Base-by-base conservation (phyloP, 441 rosid species). In the Rhodomyrtus psidioides region DNA sequence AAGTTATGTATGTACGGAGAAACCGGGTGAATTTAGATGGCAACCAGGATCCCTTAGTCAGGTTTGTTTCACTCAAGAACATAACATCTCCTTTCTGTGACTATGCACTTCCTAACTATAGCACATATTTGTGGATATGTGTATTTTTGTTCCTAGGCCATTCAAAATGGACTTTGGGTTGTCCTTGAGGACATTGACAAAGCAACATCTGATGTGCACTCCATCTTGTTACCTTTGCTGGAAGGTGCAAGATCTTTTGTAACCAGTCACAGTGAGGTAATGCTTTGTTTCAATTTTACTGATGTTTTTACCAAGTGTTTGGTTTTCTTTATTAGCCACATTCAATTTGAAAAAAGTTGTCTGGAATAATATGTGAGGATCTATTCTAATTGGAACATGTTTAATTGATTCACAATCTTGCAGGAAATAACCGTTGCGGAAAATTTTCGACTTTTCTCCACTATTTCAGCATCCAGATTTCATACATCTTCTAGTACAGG, bases 21-120 rank as follows among this genome's bases (percentile, higher is more conserved):
- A 94, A 93, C 99, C 98, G 84, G 99, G 99, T 85, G 98, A 96
- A 92, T 96, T 98, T 91, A 95, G 90, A 91, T 98, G 99, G 99
- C 99, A 96, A 86, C 98, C 96, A 87, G 99, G 99, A 51, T 94
- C 98, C 27, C 98, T 96, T 88, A 92, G 96, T 53, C 99, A 98
- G 98, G 99, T 98, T 87, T 92, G 89, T 89, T 85, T 87, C 65
- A 83, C 83, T 87, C 15, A 39, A 26, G 53, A 53, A 82, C 8
- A 65, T 86, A 39, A 42, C 86, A 51, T 90, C 54, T 24, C 46
- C 27, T 83, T 88, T 84, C 82, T 59, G 17, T 83, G 55, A 34
- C 6, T 54, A 12, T 88, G 53, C 85, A 51, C 17, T 76, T 83
- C 65, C 17, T 55, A 54, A n/a, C 49, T 82, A 28, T 21, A 39